phyloP scores from a whole-genome alignment of 768 basidiomycete species.

The Mycena indigotica region DNA sequence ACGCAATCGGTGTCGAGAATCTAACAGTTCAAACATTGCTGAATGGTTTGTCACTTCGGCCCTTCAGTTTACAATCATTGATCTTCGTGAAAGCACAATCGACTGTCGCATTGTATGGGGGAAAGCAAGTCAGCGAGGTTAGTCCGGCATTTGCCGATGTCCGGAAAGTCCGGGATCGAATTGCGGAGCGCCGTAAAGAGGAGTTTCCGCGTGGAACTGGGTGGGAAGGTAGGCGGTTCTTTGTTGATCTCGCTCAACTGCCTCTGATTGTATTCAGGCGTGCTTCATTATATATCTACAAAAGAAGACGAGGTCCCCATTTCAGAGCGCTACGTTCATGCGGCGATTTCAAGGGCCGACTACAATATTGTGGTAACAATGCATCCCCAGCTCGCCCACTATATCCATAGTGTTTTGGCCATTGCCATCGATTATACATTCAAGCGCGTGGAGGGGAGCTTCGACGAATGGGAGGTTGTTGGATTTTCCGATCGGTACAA shows the following conservation, averaged over 20 bases:
- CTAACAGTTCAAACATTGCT: no score
- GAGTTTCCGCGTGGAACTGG: constrained; percentile 7
- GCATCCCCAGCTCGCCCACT: background rate
- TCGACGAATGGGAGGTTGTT: constrained; percentile 27
- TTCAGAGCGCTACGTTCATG: constrained; percentile 3
- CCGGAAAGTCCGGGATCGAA: constrained; percentile 7
- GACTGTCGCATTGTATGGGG: background rate
- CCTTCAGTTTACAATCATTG: background rate
- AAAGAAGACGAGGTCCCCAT: background rate
- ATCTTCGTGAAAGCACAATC: constrained; percentile 1
- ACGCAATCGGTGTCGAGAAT: background rate
- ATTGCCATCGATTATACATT: constrained; percentile 26
- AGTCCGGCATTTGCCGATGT: constrained; percentile 6
- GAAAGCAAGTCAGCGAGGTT: background rate
- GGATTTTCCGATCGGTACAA: no score
- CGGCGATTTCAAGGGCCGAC: constrained; percentile 4
- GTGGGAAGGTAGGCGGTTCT: constrained; percentile 1
- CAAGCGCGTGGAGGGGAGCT: constrained; percentile 24
- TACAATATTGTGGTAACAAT: constrained; percentile 10
- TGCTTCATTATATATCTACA: background rate
- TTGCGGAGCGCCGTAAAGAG: constrained; percentile 1
- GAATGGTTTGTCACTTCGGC: background rate
- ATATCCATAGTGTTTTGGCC: constrained; percentile 13
- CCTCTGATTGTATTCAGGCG: background rate
- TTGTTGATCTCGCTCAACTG: background rate